phyloP scores from a whole-genome alignment of 768 basidiomycete genomes.

The Lentinula lateritia region DNA sequence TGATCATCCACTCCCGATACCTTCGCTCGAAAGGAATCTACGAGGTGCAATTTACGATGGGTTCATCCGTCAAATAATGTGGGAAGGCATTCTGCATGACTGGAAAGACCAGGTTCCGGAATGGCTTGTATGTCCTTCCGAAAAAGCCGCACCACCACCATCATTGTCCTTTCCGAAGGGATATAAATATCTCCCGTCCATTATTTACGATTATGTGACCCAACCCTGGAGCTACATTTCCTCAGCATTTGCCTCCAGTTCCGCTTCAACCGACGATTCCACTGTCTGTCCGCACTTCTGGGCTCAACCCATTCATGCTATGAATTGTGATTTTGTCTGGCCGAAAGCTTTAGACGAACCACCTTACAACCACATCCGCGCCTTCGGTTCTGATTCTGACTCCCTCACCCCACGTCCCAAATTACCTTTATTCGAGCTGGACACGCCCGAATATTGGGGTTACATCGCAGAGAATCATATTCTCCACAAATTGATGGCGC shows the following conservation, averaged over 20 bases:
- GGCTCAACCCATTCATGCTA: slow-evolving; percentile 63
- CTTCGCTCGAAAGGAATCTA: slow-evolving; percentile 59
- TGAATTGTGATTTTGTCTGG: slow-evolving; percentile 85
- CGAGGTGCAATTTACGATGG: slow-evolving; percentile 83
- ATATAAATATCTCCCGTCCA: neutral
- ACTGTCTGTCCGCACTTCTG: slow-evolving; percentile 74
- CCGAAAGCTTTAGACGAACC: slow-evolving; percentile 61
- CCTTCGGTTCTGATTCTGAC: slow-evolving; percentile 5
- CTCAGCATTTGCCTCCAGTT: neutral
- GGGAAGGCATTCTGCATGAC: slow-evolving; percentile 72
- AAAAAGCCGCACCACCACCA: slow-evolving; percentile 4
- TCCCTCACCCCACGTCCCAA: slow-evolving; percentile 6
- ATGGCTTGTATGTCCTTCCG: slow-evolving; percentile 67
- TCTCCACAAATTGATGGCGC: slow-evolving; percentile 77
- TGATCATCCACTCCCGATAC: slow-evolving; percentile 61
- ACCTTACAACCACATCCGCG: slow-evolving; percentile 25
- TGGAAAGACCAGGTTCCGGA: slow-evolving; percentile 53
- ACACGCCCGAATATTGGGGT: slow-evolving; percentile 77
- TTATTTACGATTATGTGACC: neutral
- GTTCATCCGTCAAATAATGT: slow-evolving; percentile 80
- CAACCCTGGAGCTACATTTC: slow-evolving; percentile 11
- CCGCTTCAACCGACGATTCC: slow-evolving; percentile 42
- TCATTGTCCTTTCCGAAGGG: slow-evolving; percentile 6
- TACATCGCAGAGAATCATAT: slow-evolving; percentile 60
- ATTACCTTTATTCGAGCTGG: slow-evolving; percentile 56